Base-by-base conservation (phyloP, 192 early-diverging fungal species). In the Pilaira anomala region DNA sequence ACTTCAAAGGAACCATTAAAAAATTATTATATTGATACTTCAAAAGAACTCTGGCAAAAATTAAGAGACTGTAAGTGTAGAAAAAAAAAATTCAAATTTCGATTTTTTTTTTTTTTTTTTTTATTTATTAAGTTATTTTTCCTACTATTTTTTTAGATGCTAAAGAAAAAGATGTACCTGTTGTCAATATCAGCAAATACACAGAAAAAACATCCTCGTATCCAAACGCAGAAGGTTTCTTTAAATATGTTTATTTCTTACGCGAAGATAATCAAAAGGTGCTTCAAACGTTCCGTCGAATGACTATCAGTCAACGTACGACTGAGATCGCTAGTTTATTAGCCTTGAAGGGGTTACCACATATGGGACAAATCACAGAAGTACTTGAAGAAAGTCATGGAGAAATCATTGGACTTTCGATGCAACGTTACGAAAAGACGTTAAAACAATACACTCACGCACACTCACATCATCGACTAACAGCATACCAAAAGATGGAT, bases 251-350 rank as follows among this genome's bases (percentile, higher is more conserved):
- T 1, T 81, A 76, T 36, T 78, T 78, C 60, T 73, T 83, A 48
- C 50, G 71, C 1, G 71, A 75, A 1, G 21, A 69, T 28, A 12
- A 42, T 5, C n/a, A 16, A 8, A 58, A 71, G 28, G 83, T 85
- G 1, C 72, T 85, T 12, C 83, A 85, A 52, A 79, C 78, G 11
- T 85, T 85, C 52, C 77, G 79, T 9, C 71, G 81, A 22, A 85
- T 83, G 76, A 78, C 83, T 2, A 61, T 80, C 24, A 70, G 71
- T 11, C 76, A 79, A 28, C 68, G 83, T 5, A 72, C 78, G 8
- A 73, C 66, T 0, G 83, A 85, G 53, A 72, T 81, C 18, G 81
- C 77, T 12, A 80, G 81, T 69, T 60, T 82, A 18, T 46, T 85
- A 45, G 67, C 64, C 53, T 42, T 71, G 0, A 65, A 73, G 11